Evolutionary conservation across 2,329 filamentous ascomycete species (phyloP).

Genomic region (Xylaria hypoxylon): DNA sequence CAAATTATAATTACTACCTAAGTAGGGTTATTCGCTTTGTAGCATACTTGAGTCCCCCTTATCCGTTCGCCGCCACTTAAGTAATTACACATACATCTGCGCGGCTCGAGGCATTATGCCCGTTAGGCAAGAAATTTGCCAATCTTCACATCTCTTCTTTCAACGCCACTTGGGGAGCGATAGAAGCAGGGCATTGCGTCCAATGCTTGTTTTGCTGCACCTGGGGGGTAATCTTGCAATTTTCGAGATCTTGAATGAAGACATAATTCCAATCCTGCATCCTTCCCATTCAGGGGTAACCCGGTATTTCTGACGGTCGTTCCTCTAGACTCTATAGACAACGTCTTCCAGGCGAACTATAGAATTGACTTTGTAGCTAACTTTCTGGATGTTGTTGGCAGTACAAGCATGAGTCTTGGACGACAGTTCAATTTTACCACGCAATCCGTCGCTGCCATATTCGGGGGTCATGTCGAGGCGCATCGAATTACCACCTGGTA

Average conservation of each 20-base stretch:
- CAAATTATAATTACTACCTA: too few species aligned
- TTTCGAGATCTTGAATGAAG: conserved; percentile 20
- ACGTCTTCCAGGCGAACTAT: background rate
- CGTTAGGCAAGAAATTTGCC: conserved; percentile 5
- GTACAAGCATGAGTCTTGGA: conserved; percentile 1
- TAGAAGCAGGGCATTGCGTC: conserved; percentile 7
- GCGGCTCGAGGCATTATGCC: background rate
- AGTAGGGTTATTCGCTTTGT: too few species aligned
- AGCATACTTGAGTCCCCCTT: too few species aligned
- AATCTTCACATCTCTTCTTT: background rate
- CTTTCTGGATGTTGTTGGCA: background rate
- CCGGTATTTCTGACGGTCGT: conserved; percentile 9
- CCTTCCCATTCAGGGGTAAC: conserved; percentile 7
- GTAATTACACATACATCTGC: background rate
- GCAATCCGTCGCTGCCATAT: conserved; percentile 15
- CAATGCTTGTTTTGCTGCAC: background rate
- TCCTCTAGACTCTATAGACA: background rate
- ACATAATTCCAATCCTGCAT: conserved; percentile 18
- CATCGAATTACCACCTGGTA: background rate
- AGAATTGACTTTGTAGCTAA: background rate
- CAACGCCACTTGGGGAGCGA: background rate
- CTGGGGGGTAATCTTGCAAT: background rate
- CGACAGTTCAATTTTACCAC: conserved; percentile 11
- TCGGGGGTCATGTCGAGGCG: conserved; percentile 22
- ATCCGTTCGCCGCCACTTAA: too few species aligned